Evolutionary conservation across 2,329 filamentous ascomycete species (phyloP), one percentile per base, ranked within the genome.

Genomic region (Seiridium cupressi): DNA sequence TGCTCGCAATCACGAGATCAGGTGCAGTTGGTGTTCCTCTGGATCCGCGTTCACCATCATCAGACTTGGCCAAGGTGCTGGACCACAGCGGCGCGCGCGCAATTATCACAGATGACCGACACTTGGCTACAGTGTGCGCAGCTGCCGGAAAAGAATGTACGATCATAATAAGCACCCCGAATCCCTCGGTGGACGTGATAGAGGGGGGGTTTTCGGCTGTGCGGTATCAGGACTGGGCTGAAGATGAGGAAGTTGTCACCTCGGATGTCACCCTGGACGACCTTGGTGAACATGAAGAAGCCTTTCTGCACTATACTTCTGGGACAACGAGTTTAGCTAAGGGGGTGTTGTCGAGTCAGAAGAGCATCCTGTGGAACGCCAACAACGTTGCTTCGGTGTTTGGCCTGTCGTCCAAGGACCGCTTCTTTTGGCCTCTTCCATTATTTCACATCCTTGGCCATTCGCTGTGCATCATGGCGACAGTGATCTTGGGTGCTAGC

Each of bases 401-500:
- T 44, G 40, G 36, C 11, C 35, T 55, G n/a, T 31, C 53, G 11
- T 55, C 53, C 9, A 18, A 32, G 3, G 53, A 55, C 18, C 36
- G 53, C 36, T 55, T 55, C 26, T 55, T 55, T 44, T 55, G 53
- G 53, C 53, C 53, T 11, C 36, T 55, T 32, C 53, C 53, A 18
- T 32, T 55, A 31, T 55, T 55, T 34, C 53, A 55, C 40, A 55
- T 55, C 13, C 53, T 55, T 31, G 53, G 53, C 11, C 53, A 55
- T 40, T 55, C 53, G 2, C 44, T 55, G 26, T 55, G 53, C 38
- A 55, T 55, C 36, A 42, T 44, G 13, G 53, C 40, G 36, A 46
- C 53, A 2, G 53, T 55, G 53, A 18, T 44, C 13, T 44, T 31
- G 36, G 53, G 53, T 44, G 53, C 53, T 8, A 55, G 53, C 40